These are phyloP conservation scores for Talaromyces sp. DNA, from an alignment of 2,329 filamentous ascomycete species.

Conservation along the genomic window DNA sequence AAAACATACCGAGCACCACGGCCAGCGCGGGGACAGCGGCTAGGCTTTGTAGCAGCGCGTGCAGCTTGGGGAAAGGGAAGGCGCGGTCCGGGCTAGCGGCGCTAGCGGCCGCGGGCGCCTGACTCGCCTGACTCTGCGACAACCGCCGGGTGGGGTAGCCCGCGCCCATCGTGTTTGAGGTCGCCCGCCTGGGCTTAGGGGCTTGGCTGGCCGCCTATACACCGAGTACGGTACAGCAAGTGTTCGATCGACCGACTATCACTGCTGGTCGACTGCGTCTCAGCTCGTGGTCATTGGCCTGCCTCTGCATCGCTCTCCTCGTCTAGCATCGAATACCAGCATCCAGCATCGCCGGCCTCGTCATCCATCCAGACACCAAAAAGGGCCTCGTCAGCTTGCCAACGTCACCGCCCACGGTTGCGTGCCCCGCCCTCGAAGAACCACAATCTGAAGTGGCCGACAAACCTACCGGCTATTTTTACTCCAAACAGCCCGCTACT, in stretches of 20 bases:
- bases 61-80: not conserved
- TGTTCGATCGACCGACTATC: not conserved
- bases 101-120: not conserved
- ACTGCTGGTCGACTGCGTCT: too few relatives aligned
- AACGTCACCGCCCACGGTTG: not conserved
- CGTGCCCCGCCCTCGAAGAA: not conserved
- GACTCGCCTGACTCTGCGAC: not conserved
- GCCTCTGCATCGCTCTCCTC: not conserved
- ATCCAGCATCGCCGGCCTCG: not conserved
- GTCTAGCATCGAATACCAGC: not conserved
- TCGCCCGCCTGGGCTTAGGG: conserved; percentile 6
- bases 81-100: not conserved
- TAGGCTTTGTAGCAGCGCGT: not conserved
- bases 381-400: not conserved
- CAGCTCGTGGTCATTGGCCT: not conserved
- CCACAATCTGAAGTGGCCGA: not conserved
- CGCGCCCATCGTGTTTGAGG: conserved; percentile 7
- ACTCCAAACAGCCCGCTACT: not conserved
- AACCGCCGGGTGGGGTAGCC: conserved; percentile 5
- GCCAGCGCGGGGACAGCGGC: not conserved
- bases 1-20: not conserved
- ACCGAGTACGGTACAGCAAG: too few relatives aligned
- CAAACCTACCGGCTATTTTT: not conserved
- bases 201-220: not conserved
- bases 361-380: not conserved